phyloP scores from a whole-genome alignment of 352 stramenopile species.

The Globisporangium paroecandrum region DNA sequence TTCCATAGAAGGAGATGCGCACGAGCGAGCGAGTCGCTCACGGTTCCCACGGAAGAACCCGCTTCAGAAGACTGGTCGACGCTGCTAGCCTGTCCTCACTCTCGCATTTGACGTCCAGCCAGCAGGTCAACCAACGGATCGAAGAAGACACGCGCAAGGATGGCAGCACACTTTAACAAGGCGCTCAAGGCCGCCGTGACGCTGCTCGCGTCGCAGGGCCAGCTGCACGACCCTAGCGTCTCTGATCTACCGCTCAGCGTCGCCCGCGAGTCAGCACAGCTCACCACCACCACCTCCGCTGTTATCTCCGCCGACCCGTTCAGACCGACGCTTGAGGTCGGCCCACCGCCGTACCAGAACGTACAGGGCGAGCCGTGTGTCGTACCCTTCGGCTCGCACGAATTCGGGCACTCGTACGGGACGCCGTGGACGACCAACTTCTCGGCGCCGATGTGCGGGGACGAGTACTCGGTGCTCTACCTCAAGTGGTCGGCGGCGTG shows the following conservation, averaged over 20 bases:
- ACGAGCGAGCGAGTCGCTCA: background rate
- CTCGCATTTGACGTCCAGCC: background rate
- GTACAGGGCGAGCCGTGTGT: slow-evolving; percentile 39
- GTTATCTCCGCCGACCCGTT: slow-evolving; percentile 13
- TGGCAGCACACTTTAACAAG: slow-evolving; percentile 13
- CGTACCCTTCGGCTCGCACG: slow-evolving; percentile 41
- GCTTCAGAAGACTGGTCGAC: background rate
- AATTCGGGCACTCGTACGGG: slow-evolving; percentile 57
- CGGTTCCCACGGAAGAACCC: background rate
- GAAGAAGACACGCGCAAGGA: background rate
- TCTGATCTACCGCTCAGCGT: slow-evolving; percentile 10
- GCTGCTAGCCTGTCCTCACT: background rate
- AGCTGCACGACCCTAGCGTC: slow-evolving; percentile 21
- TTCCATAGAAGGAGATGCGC: background rate
- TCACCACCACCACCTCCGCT: background rate
- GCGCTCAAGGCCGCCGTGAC: slow-evolving; percentile 27
- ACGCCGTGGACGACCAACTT: slow-evolving; percentile 46
- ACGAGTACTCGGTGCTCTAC: slow-evolving; percentile 50
- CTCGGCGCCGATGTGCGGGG: slow-evolving; percentile 33
- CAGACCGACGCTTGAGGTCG: slow-evolving; percentile 40
- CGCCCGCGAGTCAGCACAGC: slow-evolving; percentile 10
- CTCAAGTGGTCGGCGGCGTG: slow-evolving; percentile 48
- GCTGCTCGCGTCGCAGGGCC: slow-evolving; percentile 29
- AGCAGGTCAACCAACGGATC: background rate
- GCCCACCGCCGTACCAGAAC: slow-evolving; percentile 38